Evolutionary conservation across 2,329 filamentous ascomycete species (phyloP), one percentile per base, ranked within the genome.

Genomic region (Alternaria novae-zelandiae): DNA sequence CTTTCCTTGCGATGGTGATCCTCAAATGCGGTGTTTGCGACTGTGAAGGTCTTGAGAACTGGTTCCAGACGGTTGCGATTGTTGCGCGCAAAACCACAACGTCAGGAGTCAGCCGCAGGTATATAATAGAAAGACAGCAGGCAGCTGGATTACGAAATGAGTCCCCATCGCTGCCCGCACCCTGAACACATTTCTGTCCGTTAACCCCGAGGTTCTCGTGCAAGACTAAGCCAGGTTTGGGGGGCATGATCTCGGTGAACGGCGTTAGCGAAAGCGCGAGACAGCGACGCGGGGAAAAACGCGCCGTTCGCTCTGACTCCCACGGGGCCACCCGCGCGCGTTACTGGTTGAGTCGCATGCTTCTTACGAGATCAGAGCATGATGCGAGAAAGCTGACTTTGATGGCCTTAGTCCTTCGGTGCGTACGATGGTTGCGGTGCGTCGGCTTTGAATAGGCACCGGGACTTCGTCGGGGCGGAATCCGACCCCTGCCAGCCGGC

Each of bases 231-330:
- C 41, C 28, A 55, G 26, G 32, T 36, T 17, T 12, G 53, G 30
- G 50, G 50, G n/a, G 30, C 43, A 36, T 58, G 45, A 26, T 46
- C 55, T 71, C 67, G 70, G 68, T 46, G 23, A 15, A 61, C 66
- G 67, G 70, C 43, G 28, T 45, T 63, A 54, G 36, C 54, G 17
- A 64, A 65, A 59, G 43, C 59, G 69, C 68, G 70, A 72, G 58
- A 41, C 26, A 25, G 45, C 60, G 57, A 58, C 30, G 20, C 20
- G 54, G 43, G 55, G 43, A 10, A 25, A 28, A 25, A 15, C 20
- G 17, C 20, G 12, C 55, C 11, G 30, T 21, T 53, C 13, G 28
- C 20, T 17, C 28, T 21, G 20, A 11, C 15, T 10, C 20, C 13
- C 6, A 36, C 17, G 49, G 13, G 8, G 12, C 11, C 45, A 13